Base-by-base conservation (phyloP, 805 yeast species). In the Ogataea neopini region DNA sequence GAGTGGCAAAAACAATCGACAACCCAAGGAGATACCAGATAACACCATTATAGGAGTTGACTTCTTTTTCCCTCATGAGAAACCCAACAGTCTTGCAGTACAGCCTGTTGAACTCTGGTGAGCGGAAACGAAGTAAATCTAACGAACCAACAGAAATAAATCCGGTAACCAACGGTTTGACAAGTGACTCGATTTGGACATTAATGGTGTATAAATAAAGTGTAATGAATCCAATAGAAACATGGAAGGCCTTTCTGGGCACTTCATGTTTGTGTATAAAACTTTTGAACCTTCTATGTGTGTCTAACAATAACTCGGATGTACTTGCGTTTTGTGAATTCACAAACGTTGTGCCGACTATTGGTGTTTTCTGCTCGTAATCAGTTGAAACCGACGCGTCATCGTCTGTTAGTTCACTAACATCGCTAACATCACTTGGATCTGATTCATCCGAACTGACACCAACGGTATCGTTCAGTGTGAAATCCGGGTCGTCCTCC, bases 1-100 rank as follows among this genome's bases (percentile, higher is more conserved):
- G 84, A 18, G 81, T 66, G 1, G 75, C 52, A 59, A 90, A 87
- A 8, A 90, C 88, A 53, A 88, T 69, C 20, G 81, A 70, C 39
- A 89, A 70, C 4, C 99, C 99, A 1, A 86, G 72, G 32, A 90
- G 70, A 64, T 89, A 94, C 86, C 90, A 94, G 43, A 89, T 76
- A 8, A 86, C 90, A 7, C 99, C 99, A 63, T 94, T 94, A 59
- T 78, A 82, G 11, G 74, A 63, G 49, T 82, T 69, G 32, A 85
- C 77, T 66, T 94, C 99, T 45, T 75, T 76, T 53, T 88, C 89
- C 56, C 99, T 80, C 86, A 94, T 89, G 44, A 94, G 67, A 42
- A 85, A 83, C 50, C 97, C 96, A 44, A 87, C 81, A 6, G 70
- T 69, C 34, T 75, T 74, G 62, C 90, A 84, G 51, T 92, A 85